Evolutionary conservation across 331 rosid species (phyloP).

Genomic region (Phaseolus coccineus): DNA sequence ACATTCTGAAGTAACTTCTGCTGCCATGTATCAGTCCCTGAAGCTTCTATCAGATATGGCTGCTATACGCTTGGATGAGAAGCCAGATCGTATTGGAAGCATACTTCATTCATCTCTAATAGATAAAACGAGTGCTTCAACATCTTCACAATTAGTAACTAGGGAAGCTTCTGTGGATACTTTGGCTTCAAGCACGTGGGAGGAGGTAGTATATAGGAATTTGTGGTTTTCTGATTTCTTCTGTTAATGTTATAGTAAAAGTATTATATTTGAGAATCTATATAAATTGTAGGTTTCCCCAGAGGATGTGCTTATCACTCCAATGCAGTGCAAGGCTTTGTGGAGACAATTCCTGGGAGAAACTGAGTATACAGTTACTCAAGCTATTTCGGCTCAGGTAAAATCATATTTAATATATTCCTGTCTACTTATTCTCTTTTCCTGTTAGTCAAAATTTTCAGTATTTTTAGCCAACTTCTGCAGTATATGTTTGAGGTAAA

Average conservation of each 20-base stretch:
- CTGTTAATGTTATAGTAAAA: constrained; percentile 29
- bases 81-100: constrained; percentile 72
- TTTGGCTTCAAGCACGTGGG: constrained; percentile 91
- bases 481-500: background rate
- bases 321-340: constrained; percentile 87
- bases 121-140: constrained; percentile 54
- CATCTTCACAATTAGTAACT: constrained; percentile 58
- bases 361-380: constrained; percentile 79
- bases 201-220: constrained; percentile 65
- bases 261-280: constrained; percentile 27
- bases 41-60: constrained; percentile 81
- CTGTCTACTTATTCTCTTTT: constrained; percentile 8
- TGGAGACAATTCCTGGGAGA: constrained; percentile 92
- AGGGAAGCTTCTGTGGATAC: constrained; percentile 60
- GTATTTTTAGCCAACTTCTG: constrained; percentile 19
- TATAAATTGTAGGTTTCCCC: constrained; percentile 64
- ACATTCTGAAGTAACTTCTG: constrained; percentile 42
- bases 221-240: constrained; percentile 36
- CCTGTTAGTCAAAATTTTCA: background rate
- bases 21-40: constrained; percentile 65
- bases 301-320: constrained; percentile 68
- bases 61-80: constrained; percentile 89
- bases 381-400: constrained; percentile 93
- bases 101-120: constrained; percentile 62
- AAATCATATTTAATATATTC: background rate